Evolutionary conservation across 2,329 filamentous ascomycete species (phyloP).

Genomic region (Mycosphaerella sp.): DNA sequence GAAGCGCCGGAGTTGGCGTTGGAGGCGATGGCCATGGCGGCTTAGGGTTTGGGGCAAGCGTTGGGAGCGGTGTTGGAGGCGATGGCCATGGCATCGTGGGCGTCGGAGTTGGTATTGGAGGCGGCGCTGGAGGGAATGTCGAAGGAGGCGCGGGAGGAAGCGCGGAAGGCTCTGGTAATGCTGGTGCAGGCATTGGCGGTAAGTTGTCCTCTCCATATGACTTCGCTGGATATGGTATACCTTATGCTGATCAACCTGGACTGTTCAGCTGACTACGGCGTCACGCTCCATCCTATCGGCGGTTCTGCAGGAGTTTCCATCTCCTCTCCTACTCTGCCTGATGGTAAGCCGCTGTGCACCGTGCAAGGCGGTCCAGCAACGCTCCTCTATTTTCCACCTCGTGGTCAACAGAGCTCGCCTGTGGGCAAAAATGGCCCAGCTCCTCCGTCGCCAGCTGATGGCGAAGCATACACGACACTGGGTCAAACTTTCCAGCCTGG

Average conservation of each 20-base stretch:
- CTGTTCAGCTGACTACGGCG: constrained; percentile 2
- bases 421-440: not conserved
- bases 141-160: not conserved
- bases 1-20: not conserved
- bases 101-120: not conserved
- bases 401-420: not conserved
- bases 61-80: not conserved
- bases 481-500: constrained; percentile 21
- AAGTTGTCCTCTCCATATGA: not conserved
- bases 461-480: constrained; percentile 15
- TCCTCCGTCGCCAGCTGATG: constrained; percentile 4
- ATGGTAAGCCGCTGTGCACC: constrained; percentile 18
- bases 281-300: not conserved
- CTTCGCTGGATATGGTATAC: not conserved
- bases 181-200: constrained; percentile 2
- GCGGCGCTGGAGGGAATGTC: not conserved
- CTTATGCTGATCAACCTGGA: not conserved
- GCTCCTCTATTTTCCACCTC: constrained; percentile 25
- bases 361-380: constrained; percentile 24
- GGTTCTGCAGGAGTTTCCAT: not conserved
- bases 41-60: not conserved
- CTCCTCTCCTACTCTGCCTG: not conserved
- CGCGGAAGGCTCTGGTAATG: not conserved
- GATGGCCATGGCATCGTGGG: not conserved
- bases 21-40: not conserved